Evolutionary conservation across 140 eudicot species (phyloP), one percentile per base, ranked within the genome.

Genomic region (Cichorium intybus): DNA sequence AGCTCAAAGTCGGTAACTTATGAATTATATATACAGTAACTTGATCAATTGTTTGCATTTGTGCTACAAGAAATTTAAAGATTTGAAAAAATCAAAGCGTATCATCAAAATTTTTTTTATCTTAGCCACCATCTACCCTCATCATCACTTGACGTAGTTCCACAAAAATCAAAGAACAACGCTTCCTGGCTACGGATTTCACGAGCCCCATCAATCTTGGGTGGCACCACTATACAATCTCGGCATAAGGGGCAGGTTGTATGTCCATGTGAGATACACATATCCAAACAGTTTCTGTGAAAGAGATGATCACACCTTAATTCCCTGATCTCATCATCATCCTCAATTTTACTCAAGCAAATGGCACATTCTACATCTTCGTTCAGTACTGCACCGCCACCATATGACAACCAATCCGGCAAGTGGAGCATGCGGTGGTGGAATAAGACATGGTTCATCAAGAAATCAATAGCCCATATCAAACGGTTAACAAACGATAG

Each of bases 221-320:
- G 66, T 2, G 60, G 35, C 11, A 24, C 52, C 26, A 45, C 24
- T 39, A 75, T 8, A 54, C 31, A 12, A 47, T 51, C 50, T 8
- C 81, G 59, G 43, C 81, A 76, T 29, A 76, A 15, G 0, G 81
- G 81, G 39, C 77, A 76, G 0, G 77, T 63, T 33, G 28, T 12
- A 21, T 56, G 73, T 8, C 68, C 22, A 12, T 54, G 31, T 7
- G 73, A 76, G 16, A 65, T 6, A 70, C 77, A 77, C 31, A 27
- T 39, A 24, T 77, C 74, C 53, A 65, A 54, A 47, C 82, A 77
- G 78, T 43, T 43, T 43, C 18, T 43, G 49, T 43, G 49, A 43
- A 43, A 43, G 18, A 14, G 49, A 43, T 43, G 49, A 43, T 43
- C 49, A 43, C 49, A 43, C 18, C 49, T 43, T 43, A 43, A 15